A percentile compares a stretch with the other conserved stretches of the same genome.
Evolutionary conservation across 75 land plant genomes (phyloP).

Genomic region (Azolla pinnata): DNA sequence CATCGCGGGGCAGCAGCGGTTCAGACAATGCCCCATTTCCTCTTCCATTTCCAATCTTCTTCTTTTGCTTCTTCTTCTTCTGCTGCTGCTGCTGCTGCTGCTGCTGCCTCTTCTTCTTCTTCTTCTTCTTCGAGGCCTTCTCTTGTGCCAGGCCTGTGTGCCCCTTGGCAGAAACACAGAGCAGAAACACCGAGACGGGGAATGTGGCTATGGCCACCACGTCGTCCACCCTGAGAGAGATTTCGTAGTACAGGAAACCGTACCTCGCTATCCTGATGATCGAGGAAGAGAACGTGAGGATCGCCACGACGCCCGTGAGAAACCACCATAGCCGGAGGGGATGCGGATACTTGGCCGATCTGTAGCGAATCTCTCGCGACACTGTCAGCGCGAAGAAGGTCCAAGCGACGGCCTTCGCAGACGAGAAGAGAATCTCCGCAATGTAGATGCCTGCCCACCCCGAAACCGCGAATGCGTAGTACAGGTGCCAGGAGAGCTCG

Average conservation of each 20-base stretch:
- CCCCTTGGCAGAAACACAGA: slow-evolving; percentile 4
- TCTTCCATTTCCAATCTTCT: too few species aligned
- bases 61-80: too few species aligned
- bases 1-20: too few species aligned
- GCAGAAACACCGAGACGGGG: slow-evolving; percentile 10
- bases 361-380: slow-evolving; percentile 50
- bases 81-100: too few species aligned
- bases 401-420: slow-evolving; percentile 41
- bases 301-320: slow-evolving; percentile 23
- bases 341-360: slow-evolving; percentile 36
- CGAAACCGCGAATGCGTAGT: not conserved
- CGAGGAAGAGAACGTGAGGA: slow-evolving; percentile 36
- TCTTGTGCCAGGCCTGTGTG: slow-evolving; percentile 12
- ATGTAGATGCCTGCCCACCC: slow-evolving; percentile 7
- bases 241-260: not conserved
- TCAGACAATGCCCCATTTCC: too few species aligned
- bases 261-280: slow-evolving; percentile 23
- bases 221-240: slow-evolving; percentile 4
- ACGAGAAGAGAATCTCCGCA: slow-evolving; percentile 38
- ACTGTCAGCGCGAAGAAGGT: slow-evolving; percentile 32
- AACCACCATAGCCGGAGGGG: slow-evolving; percentile 64
- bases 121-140: too few species aligned
- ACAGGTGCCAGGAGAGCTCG: not conserved
- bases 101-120: too few species aligned
- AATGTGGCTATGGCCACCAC: slow-evolving; percentile 3